These are phyloP conservation scores for Alternaria alternata DNA, from an alignment of 2,329 filamentous ascomycete species.

Conservation along the genomic window DNA sequence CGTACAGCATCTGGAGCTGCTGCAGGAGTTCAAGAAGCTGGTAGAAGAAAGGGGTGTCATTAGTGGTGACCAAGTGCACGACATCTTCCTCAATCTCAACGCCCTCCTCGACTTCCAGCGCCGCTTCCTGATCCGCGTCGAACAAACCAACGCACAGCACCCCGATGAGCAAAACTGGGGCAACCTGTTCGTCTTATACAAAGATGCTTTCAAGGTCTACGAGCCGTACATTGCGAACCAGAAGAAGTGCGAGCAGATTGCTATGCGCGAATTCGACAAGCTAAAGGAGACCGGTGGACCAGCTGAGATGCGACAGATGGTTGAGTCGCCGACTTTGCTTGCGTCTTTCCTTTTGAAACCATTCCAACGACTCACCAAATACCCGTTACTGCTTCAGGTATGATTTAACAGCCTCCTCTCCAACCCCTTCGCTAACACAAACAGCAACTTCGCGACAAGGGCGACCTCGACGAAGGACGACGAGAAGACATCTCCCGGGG, in stretches of 20 bases:
- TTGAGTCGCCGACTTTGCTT: constrained; percentile 84
- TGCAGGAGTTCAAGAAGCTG: constrained; percentile 90
- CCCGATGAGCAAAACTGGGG: constrained; percentile 87
- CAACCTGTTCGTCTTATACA: constrained; percentile 83
- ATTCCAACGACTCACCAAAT: constrained; percentile 94
- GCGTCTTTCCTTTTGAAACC: constrained; percentile 95
- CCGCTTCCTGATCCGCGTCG: constrained; percentile 91
- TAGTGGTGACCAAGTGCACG: constrained; percentile 87
- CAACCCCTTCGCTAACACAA: constrained; percentile 14
- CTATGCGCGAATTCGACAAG: constrained; percentile 85
- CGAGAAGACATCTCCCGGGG: constrained; percentile 77
- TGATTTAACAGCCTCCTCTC: constrained; percentile 18
- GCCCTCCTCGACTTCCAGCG: constrained; percentile 94
- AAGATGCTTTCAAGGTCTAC: constrained; percentile 90
- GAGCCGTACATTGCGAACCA: constrained; percentile 98
- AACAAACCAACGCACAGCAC: constrained; percentile 89
- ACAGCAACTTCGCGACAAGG: constrained; percentile 87
- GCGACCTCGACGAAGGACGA: constrained; percentile 72
- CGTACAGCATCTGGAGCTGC: constrained; percentile 92
- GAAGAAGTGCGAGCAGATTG: constrained; percentile 85
- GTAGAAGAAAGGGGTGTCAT: constrained; percentile 88
- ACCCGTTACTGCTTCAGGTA: constrained; percentile 87
- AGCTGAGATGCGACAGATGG: constrained; percentile 70
- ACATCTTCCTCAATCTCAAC: constrained; percentile 97
- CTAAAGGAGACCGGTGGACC: constrained; percentile 77